Conservation (phyloP, 148 eudicot species). For the Cornus florida region DNA sequence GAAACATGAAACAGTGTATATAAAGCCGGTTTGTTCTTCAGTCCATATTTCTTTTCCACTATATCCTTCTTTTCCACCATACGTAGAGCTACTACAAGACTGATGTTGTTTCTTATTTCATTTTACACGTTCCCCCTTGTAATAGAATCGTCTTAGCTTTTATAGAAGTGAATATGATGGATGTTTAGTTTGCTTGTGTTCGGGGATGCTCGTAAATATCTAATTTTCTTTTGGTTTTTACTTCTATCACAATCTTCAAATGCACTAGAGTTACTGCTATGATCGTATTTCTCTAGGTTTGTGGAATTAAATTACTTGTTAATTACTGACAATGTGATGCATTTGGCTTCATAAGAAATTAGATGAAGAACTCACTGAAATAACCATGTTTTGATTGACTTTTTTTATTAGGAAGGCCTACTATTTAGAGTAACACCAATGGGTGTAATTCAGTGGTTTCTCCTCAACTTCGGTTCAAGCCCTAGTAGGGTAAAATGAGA, state of each 20-base stretch:
- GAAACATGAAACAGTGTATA: conserved; percentile 15
- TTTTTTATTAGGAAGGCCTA: no score
- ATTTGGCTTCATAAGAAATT: no score
- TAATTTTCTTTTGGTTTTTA: not conserved
- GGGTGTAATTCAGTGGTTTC: no score
- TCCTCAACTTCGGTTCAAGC: no score
- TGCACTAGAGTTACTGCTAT: not conserved
- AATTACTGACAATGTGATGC: no score
- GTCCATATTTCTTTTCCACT: not conserved
- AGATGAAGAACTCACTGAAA: no score
- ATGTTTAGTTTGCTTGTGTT: not conserved
- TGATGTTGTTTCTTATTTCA: not conserved
- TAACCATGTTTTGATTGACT: no score
- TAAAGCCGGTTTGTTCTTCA: conserved; percentile 8
- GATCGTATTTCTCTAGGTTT: not conserved
- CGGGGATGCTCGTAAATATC: not conserved
- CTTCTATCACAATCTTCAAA: not conserved
- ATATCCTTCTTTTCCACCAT: conserved; percentile 7
- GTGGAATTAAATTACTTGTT: not conserved
- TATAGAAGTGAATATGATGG: conserved; percentile 11
- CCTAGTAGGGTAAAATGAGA: no score
- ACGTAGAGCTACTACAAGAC: not conserved
- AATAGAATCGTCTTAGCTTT: not conserved
- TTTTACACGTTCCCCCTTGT: not conserved
- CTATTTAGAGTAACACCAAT: no score